Evolutionary conservation across 345 rosid genomes (phyloP), one percentile per base, ranked within the genome.

Genomic region (Excoecaria agallocha): DNA sequence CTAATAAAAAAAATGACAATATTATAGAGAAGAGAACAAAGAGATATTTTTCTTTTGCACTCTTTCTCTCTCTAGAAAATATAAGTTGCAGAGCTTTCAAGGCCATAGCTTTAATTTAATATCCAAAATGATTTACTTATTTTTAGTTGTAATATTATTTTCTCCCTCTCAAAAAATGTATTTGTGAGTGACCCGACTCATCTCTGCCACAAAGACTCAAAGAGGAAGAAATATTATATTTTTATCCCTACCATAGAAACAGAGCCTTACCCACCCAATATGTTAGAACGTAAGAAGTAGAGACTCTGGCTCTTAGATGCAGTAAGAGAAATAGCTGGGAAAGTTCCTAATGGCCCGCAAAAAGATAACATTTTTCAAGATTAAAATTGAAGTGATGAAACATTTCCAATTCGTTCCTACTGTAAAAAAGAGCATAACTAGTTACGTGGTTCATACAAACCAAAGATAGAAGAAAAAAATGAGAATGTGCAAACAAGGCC

Each of bases 261-360:
- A 64, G 8, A 12, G 30, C n/a, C n/a, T n/a, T n/a, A n/a, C n/a
- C n/a, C n/a, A n/a, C n/a, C n/a, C n/a, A n/a, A n/a, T n/a, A n/a
- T n/a, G n/a, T n/a, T n/a, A n/a, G n/a, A n/a, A n/a, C n/a, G n/a
- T n/a, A n/a, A n/a, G n/a, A n/a, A n/a, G n/a, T n/a, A n/a, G n/a
- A n/a, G n/a, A n/a, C n/a, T n/a, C n/a, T n/a, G n/a, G n/a, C n/a
- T 48, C 6, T 48, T 48, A 48, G 51, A n/a, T n/a, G n/a, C 7
- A 16, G 13, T 1, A 66, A 22, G 55, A 78, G 83, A 82, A 82
- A 79, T 68, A 77, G 71, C 82, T 22, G 25, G 84, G 85, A 85
- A 85, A 80, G 80, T 80, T 82, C 85, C 85, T 80, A 76, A 25
- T 43, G 17, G 0, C 22, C 45, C 3, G 30, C 41, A 13, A 12